These are phyloP conservation scores for Rhodamnia argentea DNA, from an alignment of 345 rosid genomes.

Conservation along the genomic window DNA sequence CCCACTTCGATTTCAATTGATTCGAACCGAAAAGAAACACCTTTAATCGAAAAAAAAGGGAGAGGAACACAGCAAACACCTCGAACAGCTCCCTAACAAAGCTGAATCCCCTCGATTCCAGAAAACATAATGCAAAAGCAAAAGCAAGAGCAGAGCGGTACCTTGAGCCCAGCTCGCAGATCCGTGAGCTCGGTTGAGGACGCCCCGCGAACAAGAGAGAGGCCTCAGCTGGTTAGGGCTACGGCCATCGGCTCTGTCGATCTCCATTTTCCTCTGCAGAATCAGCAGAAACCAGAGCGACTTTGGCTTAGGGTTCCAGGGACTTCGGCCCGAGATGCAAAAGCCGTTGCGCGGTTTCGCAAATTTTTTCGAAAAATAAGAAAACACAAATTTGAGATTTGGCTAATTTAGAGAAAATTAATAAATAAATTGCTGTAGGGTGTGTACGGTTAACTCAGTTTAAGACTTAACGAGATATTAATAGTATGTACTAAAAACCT, in stretches of 20 bases:
- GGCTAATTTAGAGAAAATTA: no score
- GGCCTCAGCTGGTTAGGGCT: constrained; percentile 68
- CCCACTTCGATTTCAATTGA: background rate
- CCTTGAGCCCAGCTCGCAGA: constrained; percentile 98
- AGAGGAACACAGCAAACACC: no score
- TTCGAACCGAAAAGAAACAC: background rate
- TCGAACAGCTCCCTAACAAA: background rate
- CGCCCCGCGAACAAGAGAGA: constrained; percentile 58
- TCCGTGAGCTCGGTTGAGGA: constrained; percentile 89
- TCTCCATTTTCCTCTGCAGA: constrained; percentile 27
- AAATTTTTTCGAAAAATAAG: background rate
- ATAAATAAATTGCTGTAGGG: no score
- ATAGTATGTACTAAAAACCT: no score
- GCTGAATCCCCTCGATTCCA: background rate
- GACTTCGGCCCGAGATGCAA: background rate
- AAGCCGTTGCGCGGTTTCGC: background rate
- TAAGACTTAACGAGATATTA: background rate
- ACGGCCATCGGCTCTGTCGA: constrained; percentile 58
- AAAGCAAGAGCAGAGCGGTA: background rate
- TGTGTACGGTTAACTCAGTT: no score
- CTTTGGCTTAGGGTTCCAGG: background rate
- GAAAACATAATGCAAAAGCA: background rate
- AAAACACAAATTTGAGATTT: no score
- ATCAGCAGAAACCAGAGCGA: no score
- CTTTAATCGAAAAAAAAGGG: background rate